Base-by-base conservation (phyloP, 1,139 yeast species). In the Taphrina wiesneri region DNA sequence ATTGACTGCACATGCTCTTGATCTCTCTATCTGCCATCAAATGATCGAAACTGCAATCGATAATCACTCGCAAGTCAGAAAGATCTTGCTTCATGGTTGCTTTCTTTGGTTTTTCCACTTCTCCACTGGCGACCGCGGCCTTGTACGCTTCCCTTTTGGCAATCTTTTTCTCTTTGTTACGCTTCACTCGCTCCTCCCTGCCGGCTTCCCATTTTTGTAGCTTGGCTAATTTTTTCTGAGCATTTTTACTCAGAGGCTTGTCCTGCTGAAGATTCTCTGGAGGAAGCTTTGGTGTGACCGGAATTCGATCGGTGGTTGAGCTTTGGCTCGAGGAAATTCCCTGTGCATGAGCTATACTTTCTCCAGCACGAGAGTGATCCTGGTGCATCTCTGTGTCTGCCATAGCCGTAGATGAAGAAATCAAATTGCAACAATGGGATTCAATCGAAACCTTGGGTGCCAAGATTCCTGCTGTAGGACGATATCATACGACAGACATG, bases 41-140 rank as follows among this genome's bases (percentile, higher is more conserved):
- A 52, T 89, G 91, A 74, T 93, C 99, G 75, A 93, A 93, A 26
- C 83, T 89, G 77, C 99, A 93, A 76, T 93, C 99, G 70, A 93
- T 75, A 21, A 91, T 78, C 43, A 92, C 81, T 4, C 78, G 78
- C n/a, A 76, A 68, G n/a, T 51, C 71, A 7, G 71, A 70, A 15
- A 51, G 67, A 34, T 41, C 59, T 19, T 66, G 70, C 17, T 56
- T 34, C 21, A 41, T 17, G 4, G 23, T 30, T 7, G 36, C 25
- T 56, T 36, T 34, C 51, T 56, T 56, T 15, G 49, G 41, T 39
- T 63, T 46, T 34, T 46, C 43, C 15, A 47, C 34, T 15, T 56
- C 46, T 7, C 62, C 64, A 15, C 46, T 34, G n/a, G 46, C 56
- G n/a, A 45, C 41, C 2, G 41, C 51, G 15, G 53, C 54, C 2